These are phyloP conservation scores for Fonsecaea multimorphosa DNA, from an alignment of 2,329 filamentous ascomycete genomes.

Conservation along the genomic window DNA sequence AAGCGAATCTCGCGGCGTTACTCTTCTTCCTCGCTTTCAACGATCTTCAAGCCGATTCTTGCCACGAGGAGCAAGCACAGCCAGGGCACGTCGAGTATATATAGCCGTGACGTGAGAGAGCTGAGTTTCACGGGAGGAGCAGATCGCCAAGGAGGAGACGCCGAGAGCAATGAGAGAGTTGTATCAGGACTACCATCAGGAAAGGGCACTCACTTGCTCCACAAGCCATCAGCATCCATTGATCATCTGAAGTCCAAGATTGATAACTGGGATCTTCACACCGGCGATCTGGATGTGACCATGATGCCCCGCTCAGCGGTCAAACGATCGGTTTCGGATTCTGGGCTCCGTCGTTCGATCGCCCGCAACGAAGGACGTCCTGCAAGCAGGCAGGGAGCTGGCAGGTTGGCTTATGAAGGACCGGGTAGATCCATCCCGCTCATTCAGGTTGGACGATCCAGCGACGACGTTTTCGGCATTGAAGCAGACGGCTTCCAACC, in stretches of 20 bases:
- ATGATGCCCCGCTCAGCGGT: not conserved
- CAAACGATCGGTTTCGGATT: slow-evolving; percentile 32
- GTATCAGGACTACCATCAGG: not conserved
- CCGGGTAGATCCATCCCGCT: slow-evolving; percentile 11
- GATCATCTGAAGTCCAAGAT: slow-evolving; percentile 32
- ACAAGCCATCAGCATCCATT: slow-evolving; percentile 17
- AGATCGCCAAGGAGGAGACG: slow-evolving; percentile 5
- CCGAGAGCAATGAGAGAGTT: slow-evolving; percentile 1
- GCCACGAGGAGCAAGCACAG: slow-evolving; percentile 16
- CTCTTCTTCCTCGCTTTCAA: slow-evolving; percentile 30
- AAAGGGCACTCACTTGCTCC: not conserved
- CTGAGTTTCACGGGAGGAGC: slow-evolving; percentile 26
- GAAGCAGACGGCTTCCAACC: slow-evolving; percentile 1
- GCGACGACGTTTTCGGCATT: slow-evolving; percentile 25
- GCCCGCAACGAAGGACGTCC: not conserved
- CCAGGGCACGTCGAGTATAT: slow-evolving; percentile 32
- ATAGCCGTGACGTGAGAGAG: slow-evolving; percentile 34
- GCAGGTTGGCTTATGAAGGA: not conserved
- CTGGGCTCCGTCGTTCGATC: slow-evolving; percentile 13
- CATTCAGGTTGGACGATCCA: slow-evolving; percentile 14
- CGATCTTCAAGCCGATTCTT: slow-evolving; percentile 29
- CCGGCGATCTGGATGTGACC: slow-evolving; percentile 15
- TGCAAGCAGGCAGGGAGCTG: not conserved
- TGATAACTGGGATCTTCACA: slow-evolving; percentile 34
- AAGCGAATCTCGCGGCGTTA: slow-evolving; percentile 5